A percentile compares a stretch with the other conserved stretches of the same genome.
phyloP scores from a whole-genome alignment of 768 basidiomycete genomes.

The Leccinum arenicola region DNA sequence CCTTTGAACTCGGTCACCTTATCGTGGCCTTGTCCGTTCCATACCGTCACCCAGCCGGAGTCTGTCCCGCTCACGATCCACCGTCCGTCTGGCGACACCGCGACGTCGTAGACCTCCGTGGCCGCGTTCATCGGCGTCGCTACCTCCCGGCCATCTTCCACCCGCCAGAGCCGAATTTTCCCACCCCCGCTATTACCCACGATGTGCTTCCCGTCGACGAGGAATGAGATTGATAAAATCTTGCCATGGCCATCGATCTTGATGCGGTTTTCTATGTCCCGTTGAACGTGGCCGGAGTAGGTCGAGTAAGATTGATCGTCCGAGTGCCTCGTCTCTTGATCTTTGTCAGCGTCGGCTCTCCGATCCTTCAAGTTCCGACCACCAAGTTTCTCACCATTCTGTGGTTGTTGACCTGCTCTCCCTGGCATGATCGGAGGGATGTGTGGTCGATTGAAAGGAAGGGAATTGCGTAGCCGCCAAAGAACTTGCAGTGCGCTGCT shows the following conservation, averaged over 20 bases:
- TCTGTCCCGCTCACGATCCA: background rate
- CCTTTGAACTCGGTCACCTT: background rate
- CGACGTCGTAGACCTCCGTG: background rate
- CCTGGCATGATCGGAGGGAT: background rate
- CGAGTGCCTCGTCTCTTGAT: background rate
- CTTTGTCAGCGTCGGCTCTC: background rate
- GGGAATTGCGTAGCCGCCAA: background rate
- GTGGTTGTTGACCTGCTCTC: background rate
- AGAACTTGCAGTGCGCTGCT: background rate
- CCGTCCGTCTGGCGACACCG: background rate
- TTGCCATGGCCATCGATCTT: background rate
- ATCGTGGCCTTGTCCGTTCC: background rate
- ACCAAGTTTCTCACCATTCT: background rate
- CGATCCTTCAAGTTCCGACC: background rate
- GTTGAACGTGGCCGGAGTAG: background rate
- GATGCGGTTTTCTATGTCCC: background rate
- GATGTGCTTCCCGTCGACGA: background rate
- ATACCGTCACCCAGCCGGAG: background rate
- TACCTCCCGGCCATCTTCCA: background rate
- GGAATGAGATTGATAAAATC: background rate
- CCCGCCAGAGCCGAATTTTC: background rate
- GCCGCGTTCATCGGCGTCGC: background rate
- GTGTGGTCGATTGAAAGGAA: background rate
- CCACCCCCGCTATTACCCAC: background rate
- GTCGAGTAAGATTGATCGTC: background rate